These are phyloP conservation scores for Truncatella angustata DNA, from an alignment of 2,329 filamentous ascomycete species.

Conservation along the genomic window DNA sequence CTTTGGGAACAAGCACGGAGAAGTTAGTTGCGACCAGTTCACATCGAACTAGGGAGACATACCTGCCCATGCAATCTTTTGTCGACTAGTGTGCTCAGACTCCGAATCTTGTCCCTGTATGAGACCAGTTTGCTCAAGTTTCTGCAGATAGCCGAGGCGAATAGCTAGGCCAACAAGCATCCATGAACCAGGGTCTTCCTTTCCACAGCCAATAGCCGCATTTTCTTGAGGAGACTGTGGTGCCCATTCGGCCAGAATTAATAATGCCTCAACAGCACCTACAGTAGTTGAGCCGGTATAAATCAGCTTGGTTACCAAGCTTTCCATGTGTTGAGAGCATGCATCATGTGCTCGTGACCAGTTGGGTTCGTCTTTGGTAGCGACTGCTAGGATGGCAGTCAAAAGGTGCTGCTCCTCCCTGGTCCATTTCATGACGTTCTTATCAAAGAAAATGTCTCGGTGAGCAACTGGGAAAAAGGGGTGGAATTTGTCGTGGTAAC, in stretches of 20 bases:
- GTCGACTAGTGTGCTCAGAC: not conserved
- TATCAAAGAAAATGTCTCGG: not conserved
- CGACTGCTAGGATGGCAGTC: not conserved
- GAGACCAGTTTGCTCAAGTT: not conserved
- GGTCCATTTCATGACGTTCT: not conserved
- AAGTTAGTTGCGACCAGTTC: too few relatives aligned
- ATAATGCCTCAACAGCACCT: not conserved
- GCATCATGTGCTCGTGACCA: not conserved
- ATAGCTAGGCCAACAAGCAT: not conserved
- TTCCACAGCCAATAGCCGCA: not conserved
- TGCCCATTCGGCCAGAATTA: not conserved
- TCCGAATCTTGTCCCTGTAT: too few relatives aligned
- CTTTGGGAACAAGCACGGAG: too few relatives aligned
- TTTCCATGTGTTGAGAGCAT: not conserved
- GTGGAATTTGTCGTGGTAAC: not conserved
- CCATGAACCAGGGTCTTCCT: too few relatives aligned
- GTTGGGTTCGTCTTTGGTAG: not conserved
- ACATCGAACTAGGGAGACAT: too few relatives aligned
- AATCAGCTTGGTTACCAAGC: not conserved
- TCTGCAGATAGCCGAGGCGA: not conserved
- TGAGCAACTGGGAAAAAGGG: not conserved
- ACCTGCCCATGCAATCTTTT: not conserved
- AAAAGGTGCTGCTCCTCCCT: not conserved
- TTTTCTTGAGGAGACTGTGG: not conserved
- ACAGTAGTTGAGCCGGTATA: not conserved